Percentiles rank a stretch among this genome's conserved stretches.
Conservation (phyloP, 495 filamentous ascomycete species). For the Annulohypoxylon nitens region DNA sequence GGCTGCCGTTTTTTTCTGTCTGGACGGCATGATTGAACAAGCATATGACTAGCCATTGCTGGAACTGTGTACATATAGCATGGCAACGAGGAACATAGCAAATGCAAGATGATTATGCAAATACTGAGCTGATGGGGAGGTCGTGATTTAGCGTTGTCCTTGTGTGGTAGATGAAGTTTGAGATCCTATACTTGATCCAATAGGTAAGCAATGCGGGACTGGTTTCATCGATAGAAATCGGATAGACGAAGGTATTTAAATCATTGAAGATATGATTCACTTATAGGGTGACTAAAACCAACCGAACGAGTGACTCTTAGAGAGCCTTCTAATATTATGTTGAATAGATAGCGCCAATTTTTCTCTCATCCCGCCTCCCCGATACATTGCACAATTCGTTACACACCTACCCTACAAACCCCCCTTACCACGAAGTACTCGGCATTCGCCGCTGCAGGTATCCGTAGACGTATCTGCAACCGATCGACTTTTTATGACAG, state of each 20-base stretch:
- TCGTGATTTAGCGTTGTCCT: background rate
- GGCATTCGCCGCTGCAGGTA: background rate
- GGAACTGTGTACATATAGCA: slow-evolving; percentile 37
- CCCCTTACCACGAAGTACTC: background rate
- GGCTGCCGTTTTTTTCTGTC: slow-evolving; percentile 15
- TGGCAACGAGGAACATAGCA: slow-evolving; percentile 33
- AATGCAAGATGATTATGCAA: slow-evolving; percentile 19
- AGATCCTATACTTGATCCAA: background rate
- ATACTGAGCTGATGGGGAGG: background rate
- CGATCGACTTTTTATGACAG: background rate
- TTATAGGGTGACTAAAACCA: slow-evolving; percentile 46
- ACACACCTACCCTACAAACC: background rate
- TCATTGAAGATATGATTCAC: background rate
- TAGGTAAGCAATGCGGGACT: slow-evolving; percentile 1
- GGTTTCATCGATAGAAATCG: slow-evolving; percentile 1
- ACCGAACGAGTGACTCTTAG: slow-evolving; percentile 63
- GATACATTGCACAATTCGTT: background rate
- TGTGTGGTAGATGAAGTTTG: background rate
- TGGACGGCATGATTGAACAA: slow-evolving; percentile 17
- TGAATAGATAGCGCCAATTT: background rate
- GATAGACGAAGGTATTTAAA: background rate
- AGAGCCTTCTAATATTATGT: slow-evolving; percentile 60
- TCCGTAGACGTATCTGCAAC: background rate
- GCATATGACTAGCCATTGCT: slow-evolving; percentile 24
- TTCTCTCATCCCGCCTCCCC: background rate